Conservation (phyloP, 306 rosid species). For the Psophocarpus tetragonolobus region DNA sequence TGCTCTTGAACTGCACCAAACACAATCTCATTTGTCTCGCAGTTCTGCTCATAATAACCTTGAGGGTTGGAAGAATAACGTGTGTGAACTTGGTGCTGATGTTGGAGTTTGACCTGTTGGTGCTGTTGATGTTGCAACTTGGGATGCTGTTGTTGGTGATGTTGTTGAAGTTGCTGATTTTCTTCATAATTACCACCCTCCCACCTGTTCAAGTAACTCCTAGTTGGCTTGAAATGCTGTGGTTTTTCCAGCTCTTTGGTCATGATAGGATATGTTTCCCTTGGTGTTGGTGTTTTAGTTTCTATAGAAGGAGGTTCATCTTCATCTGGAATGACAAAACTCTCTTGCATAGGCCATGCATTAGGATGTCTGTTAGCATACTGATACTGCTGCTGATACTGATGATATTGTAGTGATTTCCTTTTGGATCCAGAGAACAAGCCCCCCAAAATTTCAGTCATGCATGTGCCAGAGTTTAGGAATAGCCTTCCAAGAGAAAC, state of each 20-base stretch:
- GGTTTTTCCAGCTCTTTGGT: slow-evolving; percentile 68
- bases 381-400: slow-evolving; percentile 66
- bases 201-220: slow-evolving; percentile 57
- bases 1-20: slow-evolving; percentile 98
- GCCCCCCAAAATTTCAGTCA: slow-evolving; percentile 63
- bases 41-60: slow-evolving; percentile 66
- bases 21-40: slow-evolving; percentile 89
- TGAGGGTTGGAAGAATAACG: slow-evolving; percentile 69
- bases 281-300: slow-evolving; percentile 56
- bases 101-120: slow-evolving; percentile 39
- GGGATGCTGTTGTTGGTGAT: slow-evolving; percentile 30
- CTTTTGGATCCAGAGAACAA: slow-evolving; percentile 67
- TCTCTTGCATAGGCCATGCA: slow-evolving; percentile 91
- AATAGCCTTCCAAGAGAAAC: slow-evolving; percentile 83
- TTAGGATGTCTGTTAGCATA: slow-evolving; percentile 47
- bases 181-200: slow-evolving; percentile 59
- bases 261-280: slow-evolving; percentile 58
- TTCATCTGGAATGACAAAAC: slow-evolving; percentile 81
- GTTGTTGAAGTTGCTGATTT: slow-evolving; percentile 46
- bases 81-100: slow-evolving; percentile 60
- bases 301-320: slow-evolving; percentile 89
- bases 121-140: slow-evolving; percentile 27
- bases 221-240: slow-evolving; percentile 53
- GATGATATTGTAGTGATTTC: slow-evolving; percentile 63
- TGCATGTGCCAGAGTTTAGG: slow-evolving; percentile 68